Conservation (phyloP, 148 eudicot species). For the Dysphania ambrosioides region DNA sequence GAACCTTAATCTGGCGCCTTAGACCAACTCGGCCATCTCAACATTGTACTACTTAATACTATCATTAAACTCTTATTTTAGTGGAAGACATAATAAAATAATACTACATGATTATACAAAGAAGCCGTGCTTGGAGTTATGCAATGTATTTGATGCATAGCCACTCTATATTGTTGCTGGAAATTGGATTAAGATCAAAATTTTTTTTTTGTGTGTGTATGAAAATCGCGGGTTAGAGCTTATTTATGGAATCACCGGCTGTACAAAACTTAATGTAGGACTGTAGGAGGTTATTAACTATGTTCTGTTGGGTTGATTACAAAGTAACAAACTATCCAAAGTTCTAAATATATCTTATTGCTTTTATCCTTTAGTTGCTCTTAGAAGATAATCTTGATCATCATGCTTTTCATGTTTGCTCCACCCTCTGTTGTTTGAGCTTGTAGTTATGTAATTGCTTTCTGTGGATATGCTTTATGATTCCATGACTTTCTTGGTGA, state of each 20-base stretch:
- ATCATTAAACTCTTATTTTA: neutral
- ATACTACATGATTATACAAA: neutral
- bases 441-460: too few species aligned
- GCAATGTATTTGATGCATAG: neutral
- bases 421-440: too few species aligned
- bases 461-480: neutral
- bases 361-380: neutral
- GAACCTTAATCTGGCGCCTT: slow-evolving; percentile 99
- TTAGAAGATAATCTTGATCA: neutral
- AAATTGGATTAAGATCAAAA: neutral
- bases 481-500: neutral
- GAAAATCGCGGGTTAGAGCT: neutral
- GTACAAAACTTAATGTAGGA: neutral
- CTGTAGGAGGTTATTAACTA: neutral
- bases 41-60: slow-evolving; percentile 26
- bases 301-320: neutral
- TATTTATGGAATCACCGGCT: neutral
- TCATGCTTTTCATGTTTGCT: neutral
- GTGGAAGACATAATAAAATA: neutral
- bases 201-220: too few species aligned
- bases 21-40: slow-evolving; percentile 99
- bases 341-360: too few species aligned
- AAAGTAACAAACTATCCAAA: neutral
- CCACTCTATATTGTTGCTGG: neutral
- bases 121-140: neutral